These are phyloP conservation scores for Lachnellula subtilissima DNA, from an alignment of 2,329 filamentous ascomycete genomes.

Conservation along the genomic window DNA sequence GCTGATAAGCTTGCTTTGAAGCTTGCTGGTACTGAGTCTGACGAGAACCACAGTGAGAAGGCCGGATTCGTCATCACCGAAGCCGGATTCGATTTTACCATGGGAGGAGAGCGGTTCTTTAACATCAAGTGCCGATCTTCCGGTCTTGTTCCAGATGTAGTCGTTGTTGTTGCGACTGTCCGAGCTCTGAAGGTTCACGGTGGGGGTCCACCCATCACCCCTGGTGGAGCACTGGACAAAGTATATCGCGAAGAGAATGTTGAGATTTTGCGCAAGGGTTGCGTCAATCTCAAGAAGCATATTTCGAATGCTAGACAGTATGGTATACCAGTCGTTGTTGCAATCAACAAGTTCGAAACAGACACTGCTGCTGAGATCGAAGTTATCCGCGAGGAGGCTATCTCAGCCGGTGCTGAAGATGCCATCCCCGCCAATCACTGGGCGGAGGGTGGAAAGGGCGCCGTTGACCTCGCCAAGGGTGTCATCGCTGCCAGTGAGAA, in stretches of 20 bases:
- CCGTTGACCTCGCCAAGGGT: slow-evolving; percentile 79
- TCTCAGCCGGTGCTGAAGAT: slow-evolving; percentile 88
- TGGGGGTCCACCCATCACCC: slow-evolving; percentile 87
- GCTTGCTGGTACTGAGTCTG: slow-evolving; percentile 87
- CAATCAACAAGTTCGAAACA: slow-evolving; percentile 93
- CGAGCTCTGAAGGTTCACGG: slow-evolving; percentile 96
- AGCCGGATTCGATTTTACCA: slow-evolving; percentile 98
- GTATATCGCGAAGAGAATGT: slow-evolving; percentile 93
- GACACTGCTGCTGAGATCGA: slow-evolving; percentile 90
- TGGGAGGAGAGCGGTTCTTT: slow-evolving; percentile 99
- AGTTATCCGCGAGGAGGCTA: slow-evolving; percentile 83
- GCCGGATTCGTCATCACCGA: slow-evolving; percentile 93
- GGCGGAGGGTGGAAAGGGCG: slow-evolving; percentile 89
- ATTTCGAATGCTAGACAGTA: slow-evolving; percentile 85
- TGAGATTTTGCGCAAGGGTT: slow-evolving; percentile 82
- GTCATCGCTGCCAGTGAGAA: slow-evolving; percentile 79
- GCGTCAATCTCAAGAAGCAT: slow-evolving; percentile 92
- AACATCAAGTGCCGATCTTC: slow-evolving; percentile 99
- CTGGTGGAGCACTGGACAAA: slow-evolving; percentile 76
- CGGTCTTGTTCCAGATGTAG: slow-evolving; percentile 85
- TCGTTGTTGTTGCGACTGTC: slow-evolving; percentile 92
- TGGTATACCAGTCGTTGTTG: slow-evolving; percentile 90
- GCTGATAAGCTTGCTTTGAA: slow-evolving; percentile 95
- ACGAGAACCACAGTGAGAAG: slow-evolving; percentile 78
- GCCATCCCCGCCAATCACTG: slow-evolving; percentile 94